Conservation (phyloP, 2,329 filamentous ascomycete genomes). For the Meredithiella fracta region DNA sequence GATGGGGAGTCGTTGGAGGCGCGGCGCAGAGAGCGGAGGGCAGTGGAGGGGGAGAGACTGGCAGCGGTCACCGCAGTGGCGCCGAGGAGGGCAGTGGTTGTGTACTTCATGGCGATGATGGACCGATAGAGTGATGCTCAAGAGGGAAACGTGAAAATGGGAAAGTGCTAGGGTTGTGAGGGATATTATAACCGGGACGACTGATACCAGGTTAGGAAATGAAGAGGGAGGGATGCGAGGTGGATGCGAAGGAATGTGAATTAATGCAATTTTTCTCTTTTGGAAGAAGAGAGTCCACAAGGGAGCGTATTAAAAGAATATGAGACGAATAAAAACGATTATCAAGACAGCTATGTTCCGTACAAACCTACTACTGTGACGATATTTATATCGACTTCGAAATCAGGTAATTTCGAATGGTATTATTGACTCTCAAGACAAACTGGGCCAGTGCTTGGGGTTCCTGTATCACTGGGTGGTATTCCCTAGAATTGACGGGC, state of each 20-base stretch:
- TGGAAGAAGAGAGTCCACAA: too few species aligned
- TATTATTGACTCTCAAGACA: background rate
- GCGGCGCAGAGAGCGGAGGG: constrained; percentile 15
- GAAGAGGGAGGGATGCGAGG: background rate
- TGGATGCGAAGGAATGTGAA: background rate
- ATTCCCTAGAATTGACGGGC: too few species aligned
- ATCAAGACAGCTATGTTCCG: too few species aligned
- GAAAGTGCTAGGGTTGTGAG: background rate
- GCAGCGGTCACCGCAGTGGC: constrained; percentile 10
- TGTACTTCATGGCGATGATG: constrained; percentile 10
- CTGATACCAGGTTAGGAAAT: background rate
- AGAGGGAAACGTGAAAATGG: background rate
- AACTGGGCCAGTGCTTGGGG: background rate
- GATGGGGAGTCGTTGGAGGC: constrained; percentile 25
- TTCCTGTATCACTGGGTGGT: too few species aligned
- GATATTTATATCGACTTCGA: too few species aligned
- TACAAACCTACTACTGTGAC: too few species aligned
- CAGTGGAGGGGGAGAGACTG: background rate
- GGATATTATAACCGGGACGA: background rate
- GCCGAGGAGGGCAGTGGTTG: constrained; percentile 6
- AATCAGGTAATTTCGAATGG: background rate
- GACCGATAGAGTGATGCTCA: background rate
- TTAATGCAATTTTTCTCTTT: background rate
- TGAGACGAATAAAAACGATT: too few species aligned
- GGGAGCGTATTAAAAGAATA: too few species aligned